Evolutionary conservation across 2,329 filamentous ascomycete species (phyloP), one percentile per base, ranked within the genome.

Genomic region (Lasiodiplodia sp.): DNA sequence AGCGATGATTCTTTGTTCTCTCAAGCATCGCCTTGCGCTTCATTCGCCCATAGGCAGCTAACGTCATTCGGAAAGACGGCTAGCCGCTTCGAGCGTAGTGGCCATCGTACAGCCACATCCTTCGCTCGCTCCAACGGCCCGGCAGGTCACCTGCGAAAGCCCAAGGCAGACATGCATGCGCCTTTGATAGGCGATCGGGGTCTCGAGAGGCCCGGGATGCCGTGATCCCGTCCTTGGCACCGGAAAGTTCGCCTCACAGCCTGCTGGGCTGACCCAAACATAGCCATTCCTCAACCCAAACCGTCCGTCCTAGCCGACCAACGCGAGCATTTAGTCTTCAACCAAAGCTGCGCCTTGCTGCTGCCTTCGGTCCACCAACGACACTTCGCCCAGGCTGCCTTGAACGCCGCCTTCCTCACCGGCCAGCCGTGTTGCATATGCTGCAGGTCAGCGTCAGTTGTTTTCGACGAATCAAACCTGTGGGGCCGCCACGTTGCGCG

Each of bases 131-230:
- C 28, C 28, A 4, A 4, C 10, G 34, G 25, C 21, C 4, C n/a
- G 8, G 21, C 16, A 2, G 28, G 44, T 64, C 60, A 64, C 47
- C 28, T 64, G 60, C 11, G 44, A 37, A 25, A 10, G 55, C 31
- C n/a, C 55, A 49, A 64, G 60, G 60, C 60, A 64, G 60, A 64
- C 11, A 64, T 64, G 28, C 44, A 21, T 34, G 14, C 4, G 25
- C 18, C 44, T 63, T 28, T 37, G 49, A 34, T 52, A 37, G 8
- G 8, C 14, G 6, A 16, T 18, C 31, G 28, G 47, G 37, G 31
- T 23, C 10, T 49, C 10, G n/a, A 16, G 40, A 14, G 21, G 10
- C 10, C 6, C 10, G 8, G 44, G 38, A 38, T 53, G 47, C 47
- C 47, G 60, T 28, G 37, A 38, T 52, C 11, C 60, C 60, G 60